Percentiles rank a stretch among this genome's conserved stretches.
These are phyloP conservation scores for Thuja plicata DNA, from an alignment of 83 land plant species.

Conservation along the genomic window DNA sequence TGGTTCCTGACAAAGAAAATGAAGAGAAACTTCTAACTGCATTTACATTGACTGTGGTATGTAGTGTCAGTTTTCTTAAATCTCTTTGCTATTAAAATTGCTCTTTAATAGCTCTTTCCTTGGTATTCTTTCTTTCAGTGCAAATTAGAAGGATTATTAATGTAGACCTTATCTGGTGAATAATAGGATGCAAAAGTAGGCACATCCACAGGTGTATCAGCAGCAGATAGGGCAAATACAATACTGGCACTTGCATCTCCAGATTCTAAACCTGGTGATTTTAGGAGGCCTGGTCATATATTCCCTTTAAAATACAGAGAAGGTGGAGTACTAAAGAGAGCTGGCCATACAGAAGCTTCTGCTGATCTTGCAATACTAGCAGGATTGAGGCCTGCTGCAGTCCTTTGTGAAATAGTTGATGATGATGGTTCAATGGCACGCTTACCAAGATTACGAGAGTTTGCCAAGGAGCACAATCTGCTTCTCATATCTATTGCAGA, in stretches of 20 bases:
- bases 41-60: conserved; percentile 92
- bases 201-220: conserved; percentile 94
- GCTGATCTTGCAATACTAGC: conserved; percentile 85
- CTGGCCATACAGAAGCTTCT: conserved; percentile 97
- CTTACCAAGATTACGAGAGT: conserved; percentile 77
- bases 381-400: conserved; percentile 77
- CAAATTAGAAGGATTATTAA: neutral
- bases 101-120: neutral
- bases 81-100: conserved; percentile 4
- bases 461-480: conserved; percentile 68
- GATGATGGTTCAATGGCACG: conserved; percentile 94
- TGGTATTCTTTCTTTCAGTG: neutral
- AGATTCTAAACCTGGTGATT: conserved; percentile 82
- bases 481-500: conserved; percentile 92
- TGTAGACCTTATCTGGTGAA: neutral
- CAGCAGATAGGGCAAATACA: conserved; percentile 77
- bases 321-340: conserved; percentile 95
- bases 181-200: conserved; percentile 86
- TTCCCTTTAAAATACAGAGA: conserved; percentile 91
- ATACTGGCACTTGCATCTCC: conserved; percentile 78
- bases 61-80: conserved; percentile 14
- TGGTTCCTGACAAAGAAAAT: conserved; percentile 79
- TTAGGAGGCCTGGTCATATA: conserved; percentile 88
- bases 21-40: conserved; percentile 90
- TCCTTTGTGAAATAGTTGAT: conserved; percentile 92